Base-by-base conservation (phyloP, 495 filamentous ascomycete genomes). In the Penicillium pancosmium region DNA sequence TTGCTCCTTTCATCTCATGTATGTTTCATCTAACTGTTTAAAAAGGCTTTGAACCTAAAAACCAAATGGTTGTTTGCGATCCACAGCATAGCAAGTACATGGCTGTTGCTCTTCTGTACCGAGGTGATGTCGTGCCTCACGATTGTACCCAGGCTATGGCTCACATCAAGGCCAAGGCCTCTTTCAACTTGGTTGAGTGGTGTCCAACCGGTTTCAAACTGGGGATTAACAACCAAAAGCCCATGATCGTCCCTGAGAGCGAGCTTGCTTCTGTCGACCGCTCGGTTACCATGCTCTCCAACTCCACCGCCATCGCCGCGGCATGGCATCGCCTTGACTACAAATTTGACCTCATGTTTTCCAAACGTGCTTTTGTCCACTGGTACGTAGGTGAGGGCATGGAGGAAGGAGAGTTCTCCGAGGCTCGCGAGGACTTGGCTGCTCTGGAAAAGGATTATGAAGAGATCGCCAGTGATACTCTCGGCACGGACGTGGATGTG, bases 141-240 rank as follows among this genome's bases (percentile, higher is more conserved):
- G 91, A 96, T 79, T 92, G 90, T 78, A 86, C 79, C 63, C 83
- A 86, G 40, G 91, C 91, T 34, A 86, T 93, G 52, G 89, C 89
- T 19, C 82, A 86, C 21, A 82, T 96, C 61, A 96, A 96, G 80
- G 86, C 91, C 66, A 93, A 92, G 81, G 66, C 85, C 10, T 91
- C 91, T 21, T 93, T 96, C 83, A 92, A 94, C 82, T 81, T 95
- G 56, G 91, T 96, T 54, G 91, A 96, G 73, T 96, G 91, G 91
- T 96, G 91, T 77, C 91, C 91, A n/a, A 96, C 91, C 46, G 91
- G 91, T 58, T 96, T 96, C 86, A 96, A 96, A 82, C 81, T 96
- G 54, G 91, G 91, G 64, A 95, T 96, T 81, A 93, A 93, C 80
- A 92, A 92, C 79, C 88, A 92, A 76, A 91, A 92, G 79, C 91